Conservation (phyloP, 345 rosid species). For the Heritiera littoralis region DNA sequence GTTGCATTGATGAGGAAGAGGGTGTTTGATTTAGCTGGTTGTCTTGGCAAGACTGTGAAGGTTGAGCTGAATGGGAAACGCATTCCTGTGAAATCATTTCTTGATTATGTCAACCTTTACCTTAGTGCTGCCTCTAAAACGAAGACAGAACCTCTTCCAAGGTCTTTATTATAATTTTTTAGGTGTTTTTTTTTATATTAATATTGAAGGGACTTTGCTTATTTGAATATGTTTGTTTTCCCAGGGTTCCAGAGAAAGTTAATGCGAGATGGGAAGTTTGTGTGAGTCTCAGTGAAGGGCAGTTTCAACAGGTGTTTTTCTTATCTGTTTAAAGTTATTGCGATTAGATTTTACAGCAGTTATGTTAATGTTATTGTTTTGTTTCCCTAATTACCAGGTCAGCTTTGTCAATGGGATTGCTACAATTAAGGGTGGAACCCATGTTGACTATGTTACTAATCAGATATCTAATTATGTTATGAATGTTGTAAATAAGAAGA, state of each 20-base stretch:
- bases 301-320: slow-evolving; percentile 84
- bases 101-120: slow-evolving; percentile 76
- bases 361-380: background rate
- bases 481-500: slow-evolving; percentile 76
- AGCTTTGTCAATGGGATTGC: slow-evolving; percentile 91
- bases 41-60: slow-evolving; percentile 89
- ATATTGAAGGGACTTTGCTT: background rate
- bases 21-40: slow-evolving; percentile 90
- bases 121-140: slow-evolving; percentile 49
- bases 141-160: slow-evolving; percentile 44
- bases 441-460: slow-evolving; percentile 87
- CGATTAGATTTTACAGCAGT: background rate
- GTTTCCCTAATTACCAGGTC: slow-evolving; percentile 49
- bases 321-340: background rate
- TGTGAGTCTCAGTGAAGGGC: slow-evolving; percentile 83
- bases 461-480: slow-evolving; percentile 84
- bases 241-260: slow-evolving; percentile 69
- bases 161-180: slow-evolving; percentile 37
- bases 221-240: slow-evolving; percentile 16
- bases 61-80: slow-evolving; percentile 81
- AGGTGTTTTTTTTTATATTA: background rate
- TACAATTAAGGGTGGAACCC: slow-evolving; percentile 96
- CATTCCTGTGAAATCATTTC: slow-evolving; percentile 73
- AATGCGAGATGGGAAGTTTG: slow-evolving; percentile 93
- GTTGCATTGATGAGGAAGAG: slow-evolving; percentile 91